Conservation (phyloP, 1,139 yeast species). For the Fermentozyma sake region DNA sequence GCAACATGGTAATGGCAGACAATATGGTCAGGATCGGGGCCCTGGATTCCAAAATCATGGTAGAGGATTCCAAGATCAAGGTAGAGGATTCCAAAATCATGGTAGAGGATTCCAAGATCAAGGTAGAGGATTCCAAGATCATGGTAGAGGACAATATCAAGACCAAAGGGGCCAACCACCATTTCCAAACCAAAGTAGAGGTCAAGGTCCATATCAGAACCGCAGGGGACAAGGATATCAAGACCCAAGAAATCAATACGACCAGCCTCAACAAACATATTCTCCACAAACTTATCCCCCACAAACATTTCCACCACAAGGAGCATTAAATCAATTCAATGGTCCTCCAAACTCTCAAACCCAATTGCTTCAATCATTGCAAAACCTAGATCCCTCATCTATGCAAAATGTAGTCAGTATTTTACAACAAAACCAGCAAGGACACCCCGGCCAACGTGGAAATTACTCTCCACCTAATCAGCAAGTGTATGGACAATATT, state of each 20-base stretch:
- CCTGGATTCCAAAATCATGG: too few species aligned
- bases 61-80: too few species aligned
- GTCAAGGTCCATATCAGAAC: too few species aligned
- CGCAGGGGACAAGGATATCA: too few species aligned
- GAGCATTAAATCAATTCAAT: conserved; percentile 3
- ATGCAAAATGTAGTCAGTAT: conserved; percentile 16
- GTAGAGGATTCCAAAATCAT: too few species aligned
- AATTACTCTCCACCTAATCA: conserved; percentile 7
- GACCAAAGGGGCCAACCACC: too few species aligned
- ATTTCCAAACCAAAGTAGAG: too few species aligned
- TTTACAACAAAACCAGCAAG: conserved; percentile 12
- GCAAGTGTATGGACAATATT: conserved; percentile 4
- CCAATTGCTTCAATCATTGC: conserved; percentile 13
- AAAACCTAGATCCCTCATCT: conserved; percentile 17
- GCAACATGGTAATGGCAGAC: too few species aligned
- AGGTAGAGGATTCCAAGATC: too few species aligned
- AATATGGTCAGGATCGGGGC: too few species aligned
- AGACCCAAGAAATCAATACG: conserved; percentile 20
- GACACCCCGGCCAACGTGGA: conserved; percentile 10
- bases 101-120: too few species aligned
- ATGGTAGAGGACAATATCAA: too few species aligned
- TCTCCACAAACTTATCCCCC: conserved; percentile 7
- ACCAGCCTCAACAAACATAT: conserved; percentile 11
- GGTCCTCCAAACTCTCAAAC: conserved; percentile 1
- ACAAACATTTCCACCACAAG: conserved; percentile 7